These are phyloP conservation scores for Hypoxylon sp. DNA, from an alignment of 2,329 filamentous ascomycete genomes.

Conservation along the genomic window DNA sequence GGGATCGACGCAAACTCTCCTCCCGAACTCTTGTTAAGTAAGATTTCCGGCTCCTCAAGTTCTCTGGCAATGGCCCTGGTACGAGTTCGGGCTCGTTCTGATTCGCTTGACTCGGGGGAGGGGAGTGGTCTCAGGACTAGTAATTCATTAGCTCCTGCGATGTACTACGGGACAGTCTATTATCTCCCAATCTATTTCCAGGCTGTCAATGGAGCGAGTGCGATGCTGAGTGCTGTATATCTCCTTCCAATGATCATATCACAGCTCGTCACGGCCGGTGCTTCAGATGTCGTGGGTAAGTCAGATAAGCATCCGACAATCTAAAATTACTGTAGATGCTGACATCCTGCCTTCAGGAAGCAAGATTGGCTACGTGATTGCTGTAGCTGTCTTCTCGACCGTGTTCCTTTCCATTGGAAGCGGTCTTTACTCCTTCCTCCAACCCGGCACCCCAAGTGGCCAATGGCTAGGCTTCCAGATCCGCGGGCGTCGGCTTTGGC, in stretches of 20 bases:
- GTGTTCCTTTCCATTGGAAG: slow-evolving; percentile 1
- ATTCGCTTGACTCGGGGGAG: no score
- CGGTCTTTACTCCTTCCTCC: slow-evolving; percentile 2
- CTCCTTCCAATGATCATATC: slow-evolving; percentile 2
- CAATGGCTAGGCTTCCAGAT: slow-evolving; percentile 7
- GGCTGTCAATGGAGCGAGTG: background rate
- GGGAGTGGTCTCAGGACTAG: no score
- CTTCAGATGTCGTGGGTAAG: background rate
- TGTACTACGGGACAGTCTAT: background rate
- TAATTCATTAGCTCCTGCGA: background rate
- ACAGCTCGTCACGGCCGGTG: background rate
- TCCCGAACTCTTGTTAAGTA: no score
- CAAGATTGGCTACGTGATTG: slow-evolving; percentile 3
- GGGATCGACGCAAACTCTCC: no score
- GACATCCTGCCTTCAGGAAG: background rate
- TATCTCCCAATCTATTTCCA: slow-evolving; percentile 16
- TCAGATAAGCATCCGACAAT: background rate
- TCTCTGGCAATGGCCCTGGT: no score
- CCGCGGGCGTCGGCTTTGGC: background rate
- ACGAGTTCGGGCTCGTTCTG: no score
- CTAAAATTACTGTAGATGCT: background rate
- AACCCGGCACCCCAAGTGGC: background rate
- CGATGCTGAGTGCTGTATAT: slow-evolving; percentile 7
- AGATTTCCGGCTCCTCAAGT: no score
- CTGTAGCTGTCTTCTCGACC: background rate